Percentiles rank a stretch among this genome's conserved stretches.
Evolutionary conservation across 169 alveolate species (phyloP).

Genomic region (Sarcocystis neurona): DNA sequence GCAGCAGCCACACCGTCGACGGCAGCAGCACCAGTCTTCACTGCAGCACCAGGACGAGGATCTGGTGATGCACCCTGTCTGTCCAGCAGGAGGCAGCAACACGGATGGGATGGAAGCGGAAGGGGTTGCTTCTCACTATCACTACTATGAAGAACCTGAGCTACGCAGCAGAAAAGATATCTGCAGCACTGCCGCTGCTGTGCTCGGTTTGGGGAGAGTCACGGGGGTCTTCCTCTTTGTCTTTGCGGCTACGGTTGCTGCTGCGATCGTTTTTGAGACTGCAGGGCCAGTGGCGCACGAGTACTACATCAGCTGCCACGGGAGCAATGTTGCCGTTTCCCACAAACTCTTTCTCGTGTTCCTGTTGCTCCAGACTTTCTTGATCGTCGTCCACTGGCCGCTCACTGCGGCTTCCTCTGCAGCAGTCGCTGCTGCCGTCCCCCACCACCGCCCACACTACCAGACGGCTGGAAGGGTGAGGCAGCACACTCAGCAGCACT

Average conservation of each 20-base stretch:
- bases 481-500: too few species aligned
- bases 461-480: background rate
- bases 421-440: too few species aligned
- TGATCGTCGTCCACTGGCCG: slow-evolving; percentile 3
- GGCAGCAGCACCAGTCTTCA: too few species aligned
- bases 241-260: background rate
- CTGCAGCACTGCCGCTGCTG: slow-evolving; percentile 30
- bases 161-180: too few species aligned
- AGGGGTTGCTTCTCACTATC: background rate
- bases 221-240: slow-evolving; percentile 11
- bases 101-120: background rate
- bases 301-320: slow-evolving; percentile 40
- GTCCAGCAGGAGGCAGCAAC: background rate
- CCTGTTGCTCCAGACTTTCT: background rate
- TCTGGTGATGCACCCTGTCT: too few species aligned
- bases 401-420: too few species aligned
- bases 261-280: slow-evolving; percentile 4
- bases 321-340: background rate
- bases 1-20: too few species aligned
- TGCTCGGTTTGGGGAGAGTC: slow-evolving; percentile 5
- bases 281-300: slow-evolving; percentile 12
- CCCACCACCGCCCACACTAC: background rate
- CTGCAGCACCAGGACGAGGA: too few species aligned
- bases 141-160: too few species aligned
- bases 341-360: background rate